Evolutionary conservation across 1,284 basidiomycete species (phyloP).

Genomic region (Puccinia coronata): DNA sequence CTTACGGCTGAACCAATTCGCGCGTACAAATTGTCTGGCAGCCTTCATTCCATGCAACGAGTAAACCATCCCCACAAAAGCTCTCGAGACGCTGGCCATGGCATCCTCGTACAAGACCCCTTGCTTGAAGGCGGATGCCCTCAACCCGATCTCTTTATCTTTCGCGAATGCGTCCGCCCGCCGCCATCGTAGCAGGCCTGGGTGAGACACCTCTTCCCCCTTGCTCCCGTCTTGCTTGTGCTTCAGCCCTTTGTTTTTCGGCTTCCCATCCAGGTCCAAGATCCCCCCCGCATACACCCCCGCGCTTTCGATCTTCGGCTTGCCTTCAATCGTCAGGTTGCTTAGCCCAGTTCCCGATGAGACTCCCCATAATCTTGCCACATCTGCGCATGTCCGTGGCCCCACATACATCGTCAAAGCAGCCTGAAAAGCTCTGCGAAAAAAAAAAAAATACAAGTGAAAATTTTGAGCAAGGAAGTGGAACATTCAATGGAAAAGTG

Average conservation of each 20-base stretch:
- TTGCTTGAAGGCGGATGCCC: constrained; percentile 51
- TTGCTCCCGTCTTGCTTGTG: constrained; percentile 43
- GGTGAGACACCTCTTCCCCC: constrained; percentile 42
- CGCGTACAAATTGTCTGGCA: constrained; percentile 79
- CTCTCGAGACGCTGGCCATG: constrained; percentile 61
- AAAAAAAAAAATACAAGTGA: background rate
- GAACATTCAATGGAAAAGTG: background rate
- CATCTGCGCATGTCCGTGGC: constrained; percentile 74
- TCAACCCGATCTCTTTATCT: constrained; percentile 25
- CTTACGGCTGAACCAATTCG: constrained; percentile 76
- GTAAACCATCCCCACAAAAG: constrained; percentile 64
- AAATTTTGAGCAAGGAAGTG: background rate
- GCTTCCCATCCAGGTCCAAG: constrained; percentile 43
- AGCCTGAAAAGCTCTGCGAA: constrained; percentile 73
- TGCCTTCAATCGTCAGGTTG: constrained; percentile 50
- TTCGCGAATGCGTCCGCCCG: constrained; percentile 28
- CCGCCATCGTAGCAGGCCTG: constrained; percentile 46
- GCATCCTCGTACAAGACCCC: constrained; percentile 59
- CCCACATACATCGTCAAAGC: constrained; percentile 90
- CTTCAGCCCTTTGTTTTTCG: constrained; percentile 47
- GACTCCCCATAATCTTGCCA: constrained; percentile 66
- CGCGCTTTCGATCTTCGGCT: constrained; percentile 31
- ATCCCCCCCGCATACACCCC: constrained; percentile 45
- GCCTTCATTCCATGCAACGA: constrained; percentile 74
- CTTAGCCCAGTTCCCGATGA: constrained; percentile 57